A percentile compares a stretch with the other conserved stretches of the same genome.
Evolutionary conservation across 2,329 filamentous ascomycete species (phyloP).

Genomic region (Talaromyces sp.): DNA sequence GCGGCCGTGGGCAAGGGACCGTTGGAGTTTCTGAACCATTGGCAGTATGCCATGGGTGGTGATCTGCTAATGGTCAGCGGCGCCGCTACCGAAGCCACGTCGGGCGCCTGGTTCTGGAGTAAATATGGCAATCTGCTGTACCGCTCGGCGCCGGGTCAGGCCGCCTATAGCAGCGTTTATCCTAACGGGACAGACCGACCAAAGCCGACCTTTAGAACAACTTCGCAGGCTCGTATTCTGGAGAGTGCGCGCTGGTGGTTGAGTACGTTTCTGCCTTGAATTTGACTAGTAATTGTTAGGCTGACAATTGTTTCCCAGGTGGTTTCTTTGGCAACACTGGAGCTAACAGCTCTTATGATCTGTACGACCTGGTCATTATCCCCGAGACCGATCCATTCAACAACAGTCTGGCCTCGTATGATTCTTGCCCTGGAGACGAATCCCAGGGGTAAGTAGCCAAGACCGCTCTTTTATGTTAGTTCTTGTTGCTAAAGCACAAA

Average conservation of each 20-base stretch:
- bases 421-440: conserved; percentile 44
- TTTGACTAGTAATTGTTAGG: conserved; percentile 17
- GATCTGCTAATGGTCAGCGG: conserved; percentile 46
- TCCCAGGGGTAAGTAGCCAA: conserved; percentile 20
- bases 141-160: conserved; percentile 44
- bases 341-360: conserved; percentile 22
- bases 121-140: conserved; percentile 51
- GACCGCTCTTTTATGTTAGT: not conserved
- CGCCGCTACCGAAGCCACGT: conserved; percentile 46
- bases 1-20: conserved; percentile 40
- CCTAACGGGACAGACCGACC: conserved; percentile 44
- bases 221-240: conserved; percentile 49
- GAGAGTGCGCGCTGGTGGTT: conserved; percentile 44
- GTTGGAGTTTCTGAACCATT: conserved; percentile 50
- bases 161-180: conserved; percentile 44
- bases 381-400: conserved; percentile 48
- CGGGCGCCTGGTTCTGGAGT: conserved; percentile 51
- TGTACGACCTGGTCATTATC: conserved; percentile 45
- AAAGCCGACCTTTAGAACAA: conserved; percentile 51
- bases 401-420: conserved; percentile 50
- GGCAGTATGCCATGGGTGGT: conserved; percentile 43
- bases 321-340: conserved; percentile 26
- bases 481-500: not conserved
- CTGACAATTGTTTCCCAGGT: conserved; percentile 24
- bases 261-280: conserved; percentile 22